Conservation (phyloP, 345 rosid genomes). For the Citrus mangshanensis region DNA sequence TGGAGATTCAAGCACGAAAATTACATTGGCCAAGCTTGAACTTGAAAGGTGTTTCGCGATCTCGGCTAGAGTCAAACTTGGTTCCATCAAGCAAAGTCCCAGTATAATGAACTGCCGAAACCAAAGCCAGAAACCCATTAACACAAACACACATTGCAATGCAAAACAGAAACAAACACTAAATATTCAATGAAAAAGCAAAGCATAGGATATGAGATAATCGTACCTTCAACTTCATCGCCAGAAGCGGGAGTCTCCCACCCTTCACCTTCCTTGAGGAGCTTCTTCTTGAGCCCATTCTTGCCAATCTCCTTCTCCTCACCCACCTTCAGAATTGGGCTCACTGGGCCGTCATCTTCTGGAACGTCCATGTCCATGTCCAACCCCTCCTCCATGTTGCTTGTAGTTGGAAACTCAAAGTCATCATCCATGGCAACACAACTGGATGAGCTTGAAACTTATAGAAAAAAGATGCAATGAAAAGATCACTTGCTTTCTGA, state of each 20-base stretch:
- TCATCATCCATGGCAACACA: slow-evolving; percentile 46
- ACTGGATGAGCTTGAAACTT: no score
- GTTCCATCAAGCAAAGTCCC: slow-evolving; percentile 92
- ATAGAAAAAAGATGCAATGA: no score
- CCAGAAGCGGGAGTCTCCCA: slow-evolving; percentile 65
- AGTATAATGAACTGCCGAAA: slow-evolving; percentile 50
- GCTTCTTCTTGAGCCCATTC: slow-evolving; percentile 78
- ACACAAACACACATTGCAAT: not conserved
- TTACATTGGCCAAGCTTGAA: slow-evolving; percentile 91
- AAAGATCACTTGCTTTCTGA: no score
- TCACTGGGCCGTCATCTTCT: slow-evolving; percentile 16
- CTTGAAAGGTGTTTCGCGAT: slow-evolving; percentile 75
- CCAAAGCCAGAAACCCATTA: not conserved
- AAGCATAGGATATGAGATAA: no score
- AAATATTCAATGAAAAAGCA: not conserved
- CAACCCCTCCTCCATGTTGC: slow-evolving; percentile 19
- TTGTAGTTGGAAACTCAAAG: slow-evolving; percentile 50
- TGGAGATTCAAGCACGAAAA: not conserved
- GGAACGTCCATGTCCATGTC: slow-evolving; percentile 25
- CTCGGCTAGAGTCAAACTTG: slow-evolving; percentile 87
- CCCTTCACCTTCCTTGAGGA: slow-evolving; percentile 66
- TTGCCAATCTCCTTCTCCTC: slow-evolving; percentile 74
- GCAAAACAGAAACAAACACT: no score
- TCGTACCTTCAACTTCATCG: slow-evolving; percentile 77
- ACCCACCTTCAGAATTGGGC: slow-evolving; percentile 34